Percentiles rank a stretch among this genome's conserved stretches.
phyloP scores from a whole-genome alignment of 2,329 filamentous ascomycete species.

The Fusarium cyanostomum region DNA sequence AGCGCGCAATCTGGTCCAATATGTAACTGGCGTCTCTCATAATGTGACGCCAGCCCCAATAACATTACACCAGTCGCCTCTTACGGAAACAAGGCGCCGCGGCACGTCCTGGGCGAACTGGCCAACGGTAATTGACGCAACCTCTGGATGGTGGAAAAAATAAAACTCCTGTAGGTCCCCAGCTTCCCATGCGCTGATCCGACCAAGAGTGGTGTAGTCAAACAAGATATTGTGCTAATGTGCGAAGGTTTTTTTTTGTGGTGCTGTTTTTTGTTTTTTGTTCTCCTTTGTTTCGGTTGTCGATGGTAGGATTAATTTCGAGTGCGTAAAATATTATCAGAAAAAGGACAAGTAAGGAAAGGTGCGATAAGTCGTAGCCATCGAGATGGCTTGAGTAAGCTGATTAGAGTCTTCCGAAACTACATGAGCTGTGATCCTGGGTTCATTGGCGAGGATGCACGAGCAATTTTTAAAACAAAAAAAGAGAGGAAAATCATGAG shows the following conservation, averaged over 20 bases:
- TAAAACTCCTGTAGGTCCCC: conserved; percentile 36
- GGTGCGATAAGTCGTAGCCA: conserved; percentile 38
- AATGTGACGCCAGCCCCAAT: conserved; percentile 25
- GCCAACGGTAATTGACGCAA: conserved; percentile 11
- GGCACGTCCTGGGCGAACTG: conserved; percentile 9
- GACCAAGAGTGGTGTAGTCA: conserved; percentile 24
- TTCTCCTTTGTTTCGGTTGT: conserved; percentile 12
- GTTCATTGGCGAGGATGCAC: conserved; percentile 24
- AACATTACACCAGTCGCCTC: conserved; percentile 37
- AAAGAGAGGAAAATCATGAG: conserved; percentile 43
- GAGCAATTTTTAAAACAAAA: conserved; percentile 1
- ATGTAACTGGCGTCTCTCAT: conserved; percentile 6
- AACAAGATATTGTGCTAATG: conserved; percentile 22
- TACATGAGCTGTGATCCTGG: conserved; percentile 27
- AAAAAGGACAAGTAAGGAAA: conserved; percentile 23
- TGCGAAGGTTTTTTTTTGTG: conserved; percentile 15
- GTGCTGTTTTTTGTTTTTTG: conserved; percentile 33
- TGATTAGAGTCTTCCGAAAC: conserved; percentile 39
- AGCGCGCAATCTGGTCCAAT: conserved; percentile 27
- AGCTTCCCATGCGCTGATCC: conserved; percentile 30
- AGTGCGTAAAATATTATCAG: conserved; percentile 27
- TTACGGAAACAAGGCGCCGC: conserved; percentile 16
- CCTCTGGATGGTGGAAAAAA: conserved; percentile 27
- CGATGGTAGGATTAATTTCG: conserved; percentile 24
- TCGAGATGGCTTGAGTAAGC: conserved; percentile 25